Conservation (phyloP, 75 land plant species). For the Sequoia sempervirens region DNA sequence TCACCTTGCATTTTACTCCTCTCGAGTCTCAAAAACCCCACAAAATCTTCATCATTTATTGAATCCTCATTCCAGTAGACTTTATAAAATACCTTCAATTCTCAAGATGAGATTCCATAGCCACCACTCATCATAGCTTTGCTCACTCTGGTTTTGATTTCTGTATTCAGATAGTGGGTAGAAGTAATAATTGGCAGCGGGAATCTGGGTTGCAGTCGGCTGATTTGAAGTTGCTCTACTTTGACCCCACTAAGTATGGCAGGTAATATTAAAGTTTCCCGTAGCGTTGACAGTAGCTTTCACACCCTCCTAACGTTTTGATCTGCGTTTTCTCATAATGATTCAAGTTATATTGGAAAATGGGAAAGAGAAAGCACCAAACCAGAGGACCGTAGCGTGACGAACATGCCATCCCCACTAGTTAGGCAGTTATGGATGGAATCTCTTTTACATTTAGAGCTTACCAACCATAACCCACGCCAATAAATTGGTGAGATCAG, state of each 20-base stretch:
- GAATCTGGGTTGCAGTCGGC: neutral
- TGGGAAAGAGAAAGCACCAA: too few relatives aligned
- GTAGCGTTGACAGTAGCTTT: too few relatives aligned
- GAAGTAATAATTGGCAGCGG: neutral
- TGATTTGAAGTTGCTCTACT: neutral
- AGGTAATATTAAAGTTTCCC: too few relatives aligned
- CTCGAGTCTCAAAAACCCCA: neutral
- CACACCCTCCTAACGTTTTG: too few relatives aligned
- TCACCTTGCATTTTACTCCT: conserved; percentile 8
- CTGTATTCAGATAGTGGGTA: neutral
- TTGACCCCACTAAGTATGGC: neutral
- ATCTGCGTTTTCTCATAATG: too few relatives aligned
- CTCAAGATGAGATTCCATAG: neutral
- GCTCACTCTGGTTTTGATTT: neutral
- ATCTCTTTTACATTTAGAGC: too few relatives aligned
- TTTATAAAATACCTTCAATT: neutral
- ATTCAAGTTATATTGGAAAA: too few relatives aligned
- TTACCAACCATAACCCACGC: too few relatives aligned
- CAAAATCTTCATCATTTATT: neutral
- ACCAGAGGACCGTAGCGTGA: too few relatives aligned
- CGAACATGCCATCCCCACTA: too few relatives aligned
- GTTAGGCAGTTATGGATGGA: too few relatives aligned
- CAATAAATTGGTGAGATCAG: too few relatives aligned
- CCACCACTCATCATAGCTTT: neutral
- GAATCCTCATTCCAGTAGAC: neutral